These are phyloP conservation scores for Limonium bicolor DNA, from an alignment of 148 eudicot genomes.

Conservation along the genomic window DNA sequence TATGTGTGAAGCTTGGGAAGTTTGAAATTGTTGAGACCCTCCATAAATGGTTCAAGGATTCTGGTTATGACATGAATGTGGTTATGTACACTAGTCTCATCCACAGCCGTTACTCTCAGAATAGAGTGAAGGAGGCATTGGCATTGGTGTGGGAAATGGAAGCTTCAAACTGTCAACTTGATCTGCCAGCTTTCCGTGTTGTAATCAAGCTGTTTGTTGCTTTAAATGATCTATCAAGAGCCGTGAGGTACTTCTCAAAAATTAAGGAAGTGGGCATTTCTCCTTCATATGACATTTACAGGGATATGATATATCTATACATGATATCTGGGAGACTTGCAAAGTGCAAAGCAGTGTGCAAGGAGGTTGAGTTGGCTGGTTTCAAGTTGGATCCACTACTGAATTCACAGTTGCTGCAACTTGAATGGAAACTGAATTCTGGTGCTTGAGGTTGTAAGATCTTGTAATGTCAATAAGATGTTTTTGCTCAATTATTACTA, in stretches of 20 bases:
- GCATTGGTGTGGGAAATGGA: conserved; percentile 96
- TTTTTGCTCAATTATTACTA: too few species aligned
- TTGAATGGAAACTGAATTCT: conserved; percentile 17
- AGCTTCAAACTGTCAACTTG: conserved; percentile 37
- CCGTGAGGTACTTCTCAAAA: conserved; percentile 57
- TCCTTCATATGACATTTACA: conserved; percentile 65
- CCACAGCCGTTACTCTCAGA: conserved; percentile 39
- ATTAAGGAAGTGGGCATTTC: conserved; percentile 75
- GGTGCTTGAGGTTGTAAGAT: background rate
- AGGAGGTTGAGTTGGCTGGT: conserved; percentile 66
- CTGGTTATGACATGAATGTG: conserved; percentile 34
- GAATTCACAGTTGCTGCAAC: conserved; percentile 32
- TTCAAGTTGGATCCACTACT: conserved; percentile 40
- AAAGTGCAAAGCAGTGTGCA: conserved; percentile 68
- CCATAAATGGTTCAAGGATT: conserved; percentile 53
- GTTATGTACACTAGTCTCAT: conserved; percentile 84
- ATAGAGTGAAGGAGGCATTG: conserved; percentile 56
- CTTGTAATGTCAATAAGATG: too few species aligned
- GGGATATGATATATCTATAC: conserved; percentile 38
- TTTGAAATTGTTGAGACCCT: conserved; percentile 71
- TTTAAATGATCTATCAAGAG: conserved; percentile 63
- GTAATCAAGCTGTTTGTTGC: conserved; percentile 67
- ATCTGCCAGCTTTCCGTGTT: conserved; percentile 77
- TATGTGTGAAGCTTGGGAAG: conserved; percentile 45
- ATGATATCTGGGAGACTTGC: conserved; percentile 56